Evolutionary conservation across 805 yeast genomes (phyloP), one percentile per base, ranked within the genome.

Genomic region (Yamadazyma akitaensis): DNA sequence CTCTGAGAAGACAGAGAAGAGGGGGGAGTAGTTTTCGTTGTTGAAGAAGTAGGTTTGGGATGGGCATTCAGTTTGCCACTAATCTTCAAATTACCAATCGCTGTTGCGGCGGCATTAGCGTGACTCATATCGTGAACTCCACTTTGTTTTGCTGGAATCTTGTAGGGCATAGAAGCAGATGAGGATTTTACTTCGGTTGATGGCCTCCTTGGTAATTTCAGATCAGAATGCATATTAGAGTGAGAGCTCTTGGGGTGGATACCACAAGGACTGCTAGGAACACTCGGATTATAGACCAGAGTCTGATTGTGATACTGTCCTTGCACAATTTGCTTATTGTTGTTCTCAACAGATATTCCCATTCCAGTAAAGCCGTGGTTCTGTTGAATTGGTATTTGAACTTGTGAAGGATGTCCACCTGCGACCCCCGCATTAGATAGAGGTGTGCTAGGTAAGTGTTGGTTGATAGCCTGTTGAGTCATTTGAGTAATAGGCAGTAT

Each of bases 91-190:
- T 44, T 44, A 7, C 36, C 13, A 30, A 40, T 36, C 5, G 44
- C 44, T 16, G 44, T 32, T 14, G 48, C 48, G 17, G 48, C 44
- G n/a, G 44, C 43, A 7, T 38, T 37, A 32, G 47, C 43, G 19
- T 33, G 43, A n/a, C 21, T 38, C 42, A 32, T 32, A 21, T 36
- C 32, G 31, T 37, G 21, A 10, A n/a, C 11, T 5, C 19, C 19
- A 13, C 10, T 5, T 10, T 18, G 14, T 19, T 36, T 36, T 7
- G 11, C 18, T 10, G 41, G 46, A 10, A 43, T 14, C 8, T 37
- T 26, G 26, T 43, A 43, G 11, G 41, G 41, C 12, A 28, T 26
- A 7, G 33, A 25, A 9, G 39, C 14, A 19, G 41, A 19, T n/a
- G 33, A 43, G 17, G 36, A 18, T 37, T 31, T 17, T 13, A 41